phyloP scores from a whole-genome alignment of 306 rosid genomes.

The Cicer chorassanicum region DNA sequence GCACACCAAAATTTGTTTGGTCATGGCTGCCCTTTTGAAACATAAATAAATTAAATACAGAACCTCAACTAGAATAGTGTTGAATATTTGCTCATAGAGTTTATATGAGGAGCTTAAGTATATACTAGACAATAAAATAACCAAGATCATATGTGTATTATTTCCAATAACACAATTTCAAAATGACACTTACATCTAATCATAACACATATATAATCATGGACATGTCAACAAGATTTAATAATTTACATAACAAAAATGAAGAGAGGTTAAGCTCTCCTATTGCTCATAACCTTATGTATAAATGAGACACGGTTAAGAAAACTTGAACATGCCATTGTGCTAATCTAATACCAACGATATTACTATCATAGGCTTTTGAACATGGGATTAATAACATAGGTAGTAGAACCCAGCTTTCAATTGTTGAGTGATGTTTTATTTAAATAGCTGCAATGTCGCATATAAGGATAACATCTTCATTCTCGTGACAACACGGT shows the following conservation, averaged over 20 bases:
- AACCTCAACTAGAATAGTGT: no score
- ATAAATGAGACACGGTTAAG: conserved; percentile 5
- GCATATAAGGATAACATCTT: no score
- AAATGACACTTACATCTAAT: conserved; percentile 47
- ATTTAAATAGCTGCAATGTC: no score
- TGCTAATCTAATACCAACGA: conserved; percentile 28
- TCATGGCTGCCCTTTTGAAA: no score
- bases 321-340: background rate
- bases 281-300: conserved; percentile 5
- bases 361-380: background rate
- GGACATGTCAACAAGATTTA: conserved; percentile 43
- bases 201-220: conserved; percentile 4
- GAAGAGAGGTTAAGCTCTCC: background rate
- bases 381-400: no score
- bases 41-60: no score
- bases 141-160: conserved; percentile 24
- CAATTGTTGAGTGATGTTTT: no score
- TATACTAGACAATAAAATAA: conserved; percentile 4
- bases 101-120: conserved; percentile 32
- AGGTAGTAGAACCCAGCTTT: no score
- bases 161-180: conserved; percentile 30
- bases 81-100: conserved; percentile 24
- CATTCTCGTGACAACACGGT: no score
- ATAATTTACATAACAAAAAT: conserved; percentile 10
- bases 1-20: no score